Base-by-base conservation (phyloP, 192 early-diverging fungal species). In the Glomus cerebriforme region DNA sequence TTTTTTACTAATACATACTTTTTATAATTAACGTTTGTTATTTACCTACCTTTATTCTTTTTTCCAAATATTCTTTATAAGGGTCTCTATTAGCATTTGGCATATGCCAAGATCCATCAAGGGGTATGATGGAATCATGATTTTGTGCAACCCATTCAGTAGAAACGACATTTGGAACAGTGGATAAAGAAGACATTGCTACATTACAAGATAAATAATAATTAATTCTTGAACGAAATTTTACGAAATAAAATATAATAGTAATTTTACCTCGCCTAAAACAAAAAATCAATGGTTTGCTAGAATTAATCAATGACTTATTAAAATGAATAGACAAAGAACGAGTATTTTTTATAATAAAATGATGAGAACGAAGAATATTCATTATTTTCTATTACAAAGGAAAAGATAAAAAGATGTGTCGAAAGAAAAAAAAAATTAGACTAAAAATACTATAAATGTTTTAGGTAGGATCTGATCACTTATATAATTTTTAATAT, bases 71-170 rank as follows among this genome's bases (percentile, higher is more conserved):
- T 82, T 97, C 95, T n/a, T 87, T 80, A 80, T 88, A 83, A 59
- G 92, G 83, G 72, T 94, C 83, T 58, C 92, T 88, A 35, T 88
- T 88, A 27, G 88, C 58, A 45, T 89, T 89, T 12, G 95, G 94
- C 85, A 97, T 91, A 84, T 97, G 92, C 96, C 96, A 99, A 19
- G 94, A 95, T 39, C 93, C 93, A 84, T 99, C 97, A 1, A 99
- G 80, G 3, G 95, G 85, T n/a, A 92, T 90, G 70, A 96, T 91
- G 1, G 80, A 79, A 45, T 84, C 77, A 32, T 92, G 82, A 81
- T 92, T 90, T 43, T 83, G 83, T 58, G 78, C 82, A 22, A 94
- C 84, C 92, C 91, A 93, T 1, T 83, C 79, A 17, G 90, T 87
- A 3, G 90, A 85, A 4, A 92, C 90, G 64, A 78, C 9, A 35